Conservation (phyloP, 208 protist species). For the Leishmania major region DNA sequence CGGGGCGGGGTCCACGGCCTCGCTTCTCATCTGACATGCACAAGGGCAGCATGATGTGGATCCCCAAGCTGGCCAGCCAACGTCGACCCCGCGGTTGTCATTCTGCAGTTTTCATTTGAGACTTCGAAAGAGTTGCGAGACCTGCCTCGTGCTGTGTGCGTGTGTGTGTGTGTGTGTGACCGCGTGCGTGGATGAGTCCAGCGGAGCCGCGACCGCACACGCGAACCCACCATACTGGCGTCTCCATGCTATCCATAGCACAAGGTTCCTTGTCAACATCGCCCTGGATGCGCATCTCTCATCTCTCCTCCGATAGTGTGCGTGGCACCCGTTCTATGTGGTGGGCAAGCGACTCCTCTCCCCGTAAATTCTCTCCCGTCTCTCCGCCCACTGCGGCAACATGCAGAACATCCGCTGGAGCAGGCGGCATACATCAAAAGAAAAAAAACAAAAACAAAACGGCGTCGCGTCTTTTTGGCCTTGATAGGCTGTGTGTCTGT, state of each 20-base stretch:
- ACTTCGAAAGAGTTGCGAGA: background rate
- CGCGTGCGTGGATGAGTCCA: background rate
- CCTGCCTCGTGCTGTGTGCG: background rate
- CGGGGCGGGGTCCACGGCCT: background rate
- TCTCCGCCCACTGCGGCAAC: background rate
- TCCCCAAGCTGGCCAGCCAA: background rate
- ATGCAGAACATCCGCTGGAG: background rate
- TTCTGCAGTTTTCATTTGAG: background rate
- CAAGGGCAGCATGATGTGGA: background rate
- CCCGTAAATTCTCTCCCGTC: background rate
- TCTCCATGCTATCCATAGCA: background rate
- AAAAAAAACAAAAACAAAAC: background rate
- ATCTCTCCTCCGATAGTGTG: background rate
- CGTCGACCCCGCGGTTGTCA: too few species aligned
- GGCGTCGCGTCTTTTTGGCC: background rate
- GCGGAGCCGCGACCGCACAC: too few species aligned
- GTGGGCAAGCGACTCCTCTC: background rate
- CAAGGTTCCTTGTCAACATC: background rate
- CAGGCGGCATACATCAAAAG: background rate
- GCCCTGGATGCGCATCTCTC: background rate
- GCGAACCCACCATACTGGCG: background rate
- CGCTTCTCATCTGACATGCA: background rate
- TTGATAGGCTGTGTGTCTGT: background rate
- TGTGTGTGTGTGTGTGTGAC: too few species aligned
- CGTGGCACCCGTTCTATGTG: background rate